Base-by-base conservation (phyloP, 192 early-diverging fungal species). In the Funneliformis mosseae region DNA sequence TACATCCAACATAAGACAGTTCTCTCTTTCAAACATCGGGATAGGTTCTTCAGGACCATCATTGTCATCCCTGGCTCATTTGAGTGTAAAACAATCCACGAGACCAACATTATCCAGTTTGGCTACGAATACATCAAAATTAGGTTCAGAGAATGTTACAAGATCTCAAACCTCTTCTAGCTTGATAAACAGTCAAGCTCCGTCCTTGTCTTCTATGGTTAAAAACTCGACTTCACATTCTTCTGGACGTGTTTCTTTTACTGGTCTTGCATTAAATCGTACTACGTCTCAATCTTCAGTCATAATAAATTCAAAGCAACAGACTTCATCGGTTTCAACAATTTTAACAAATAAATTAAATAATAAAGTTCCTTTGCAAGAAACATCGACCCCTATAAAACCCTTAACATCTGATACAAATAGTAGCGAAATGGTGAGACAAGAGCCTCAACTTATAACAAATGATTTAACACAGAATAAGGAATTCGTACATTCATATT, bases 11-110 rank as follows among this genome's bases (percentile, higher is more conserved):
- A 6, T 12, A 74, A 18, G 71, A 16, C 43, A 39, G 4, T 25
- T 42, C 1, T 46, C 64, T 21, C 25, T 67, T 74, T 74, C 41
- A 14, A 46, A 74, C 2, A 6, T 21, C 12, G 10, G 10, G n/a
- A 39, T 14, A 46, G 14, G 43, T n/a, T 46, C 25, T 11, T 48
- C 27, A 8, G 43, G 55, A 46, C 73, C 48, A 62, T 79, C 78
- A 27, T 55, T 79, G 43, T 39, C 78, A 25, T 42, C 64, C 14
- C 21, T 79, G 39, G 78, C 78, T 63, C 68, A 41, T 18, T 71
- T 33, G 46, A 74, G 18, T 23, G 16, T 38, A 39, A 70, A 46
- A 39, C 79, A 55, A 50, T 39, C 79, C 11, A 42, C 28, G 8
- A 73, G 45, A 33, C 38, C 27, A 50, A 39, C 74, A 38, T 38